These are phyloP conservation scores for Podochytrium sp. DNA, from an alignment of 192 early-diverging fungal genomes.

Conservation along the genomic window DNA sequence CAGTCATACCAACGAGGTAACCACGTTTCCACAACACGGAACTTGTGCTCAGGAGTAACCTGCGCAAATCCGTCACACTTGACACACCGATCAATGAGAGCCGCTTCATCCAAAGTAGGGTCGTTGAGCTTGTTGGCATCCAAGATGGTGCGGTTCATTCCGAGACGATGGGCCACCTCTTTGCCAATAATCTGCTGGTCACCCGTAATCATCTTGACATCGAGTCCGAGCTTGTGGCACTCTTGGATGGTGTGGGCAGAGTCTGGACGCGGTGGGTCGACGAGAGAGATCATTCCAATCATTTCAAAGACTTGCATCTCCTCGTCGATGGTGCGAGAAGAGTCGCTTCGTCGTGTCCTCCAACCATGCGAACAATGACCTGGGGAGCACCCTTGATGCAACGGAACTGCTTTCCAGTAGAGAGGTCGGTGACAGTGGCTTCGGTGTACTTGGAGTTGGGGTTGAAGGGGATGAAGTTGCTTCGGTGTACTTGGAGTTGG, in stretches of 20 bases:
- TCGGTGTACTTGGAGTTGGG: slow-evolving; percentile 90
- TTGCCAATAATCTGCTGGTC: slow-evolving; percentile 95
- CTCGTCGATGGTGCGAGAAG: slow-evolving; percentile 73
- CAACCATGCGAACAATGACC: slow-evolving; percentile 77
- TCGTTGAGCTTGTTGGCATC: slow-evolving; percentile 81
- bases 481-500: too few relatives aligned
- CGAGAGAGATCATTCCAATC: slow-evolving; percentile 90
- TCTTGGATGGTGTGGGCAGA: slow-evolving; percentile 82
- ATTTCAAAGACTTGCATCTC: slow-evolving; percentile 71
- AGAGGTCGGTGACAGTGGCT: slow-evolving; percentile 78
- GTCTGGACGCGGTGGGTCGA: slow-evolving; percentile 92
- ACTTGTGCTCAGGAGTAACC: slow-evolving; percentile 98
- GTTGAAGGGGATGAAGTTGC: slow-evolving; percentile 91
- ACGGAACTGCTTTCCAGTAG: slow-evolving; percentile 76
- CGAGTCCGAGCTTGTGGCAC: slow-evolving; percentile 82
- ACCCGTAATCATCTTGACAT: slow-evolving; percentile 95
- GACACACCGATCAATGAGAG: slow-evolving; percentile 78
- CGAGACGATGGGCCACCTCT: slow-evolving; percentile 86
- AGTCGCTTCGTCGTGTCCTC: slow-evolving; percentile 75
- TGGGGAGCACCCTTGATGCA: slow-evolving; percentile 95
- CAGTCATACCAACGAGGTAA: slow-evolving; percentile 94
- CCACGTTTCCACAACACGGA: slow-evolving; percentile 88
- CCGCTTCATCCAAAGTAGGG: slow-evolving; percentile 73
- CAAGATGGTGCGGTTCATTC: slow-evolving; percentile 86
- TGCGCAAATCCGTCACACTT: slow-evolving; percentile 97